phyloP scores from a whole-genome alignment of 352 stramenopile genomes.

The Globisporangium carolinianum region DNA sequence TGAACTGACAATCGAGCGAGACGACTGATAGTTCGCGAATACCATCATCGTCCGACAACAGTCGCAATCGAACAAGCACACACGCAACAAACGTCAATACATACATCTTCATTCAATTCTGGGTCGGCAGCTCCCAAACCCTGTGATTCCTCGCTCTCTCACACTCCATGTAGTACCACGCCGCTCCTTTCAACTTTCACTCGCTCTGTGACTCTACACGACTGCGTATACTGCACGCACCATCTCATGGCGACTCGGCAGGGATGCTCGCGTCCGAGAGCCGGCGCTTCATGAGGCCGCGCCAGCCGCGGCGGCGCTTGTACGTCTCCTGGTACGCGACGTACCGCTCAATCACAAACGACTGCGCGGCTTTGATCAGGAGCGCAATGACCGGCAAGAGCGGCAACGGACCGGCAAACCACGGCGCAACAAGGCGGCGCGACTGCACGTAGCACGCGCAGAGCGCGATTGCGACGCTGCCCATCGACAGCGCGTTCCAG shows the following conservation, averaged over 20 bases:
- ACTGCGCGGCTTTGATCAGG: constrained; percentile 58
- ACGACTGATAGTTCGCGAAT: no score
- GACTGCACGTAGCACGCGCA: constrained; percentile 54
- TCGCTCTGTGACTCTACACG: background rate
- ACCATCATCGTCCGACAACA: no score
- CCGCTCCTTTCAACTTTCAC: no score
- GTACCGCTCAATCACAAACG: constrained; percentile 63
- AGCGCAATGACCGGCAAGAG: constrained; percentile 63
- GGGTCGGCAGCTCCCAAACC: no score
- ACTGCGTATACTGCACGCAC: no score
- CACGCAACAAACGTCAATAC: background rate
- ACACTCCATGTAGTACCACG: no score
- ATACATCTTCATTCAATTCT: no score
- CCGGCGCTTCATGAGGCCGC: constrained; percentile 77
- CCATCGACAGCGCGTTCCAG: constrained; percentile 78
- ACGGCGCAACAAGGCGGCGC: constrained; percentile 67
- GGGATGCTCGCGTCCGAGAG: constrained; percentile 71
- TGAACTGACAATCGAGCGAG: no score
- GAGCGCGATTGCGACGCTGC: constrained; percentile 65
- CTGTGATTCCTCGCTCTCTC: no score
- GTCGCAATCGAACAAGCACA: background rate
- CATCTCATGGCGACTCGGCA: constrained; percentile 38
- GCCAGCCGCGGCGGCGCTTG: constrained; percentile 63
- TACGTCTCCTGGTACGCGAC: constrained; percentile 78
- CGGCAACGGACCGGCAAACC: constrained; percentile 67